These are phyloP conservation scores for Lanmaoa pseudosensibilis DNA, from an alignment of 768 basidiomycete species.

Conservation along the genomic window DNA sequence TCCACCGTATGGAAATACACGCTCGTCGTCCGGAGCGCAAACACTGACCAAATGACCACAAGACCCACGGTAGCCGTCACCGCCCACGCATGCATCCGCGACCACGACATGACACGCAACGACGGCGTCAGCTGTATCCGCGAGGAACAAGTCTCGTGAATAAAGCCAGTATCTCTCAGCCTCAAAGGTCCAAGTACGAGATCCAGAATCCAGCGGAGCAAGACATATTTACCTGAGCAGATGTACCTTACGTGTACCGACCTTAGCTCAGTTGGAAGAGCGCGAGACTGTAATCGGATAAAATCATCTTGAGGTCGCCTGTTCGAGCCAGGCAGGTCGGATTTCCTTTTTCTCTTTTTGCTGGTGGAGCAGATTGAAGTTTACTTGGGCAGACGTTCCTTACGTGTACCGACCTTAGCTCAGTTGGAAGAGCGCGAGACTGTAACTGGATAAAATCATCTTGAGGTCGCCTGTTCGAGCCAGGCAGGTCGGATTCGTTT, in stretches of 20 bases:
- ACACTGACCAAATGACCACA: constrained; percentile 64
- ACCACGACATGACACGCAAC: constrained; percentile 42
- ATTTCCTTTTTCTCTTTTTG: constrained; percentile 5
- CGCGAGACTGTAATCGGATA: constrained; percentile 45
- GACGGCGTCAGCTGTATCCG: constrained; percentile 69
- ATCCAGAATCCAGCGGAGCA: too few species aligned
- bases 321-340: constrained; percentile 45
- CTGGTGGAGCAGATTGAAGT: too few species aligned
- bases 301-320: constrained; percentile 44
- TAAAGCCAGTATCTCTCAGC: too few species aligned
- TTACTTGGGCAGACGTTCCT: too few species aligned
- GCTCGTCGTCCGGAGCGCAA: constrained; percentile 77
- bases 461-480: constrained; percentile 48
- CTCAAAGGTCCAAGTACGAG: too few species aligned
- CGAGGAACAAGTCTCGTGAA: constrained; percentile 78
- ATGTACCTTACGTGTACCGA: too few species aligned
- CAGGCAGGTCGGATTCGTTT: constrained; percentile 37
- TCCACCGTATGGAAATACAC: constrained; percentile 96
- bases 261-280: constrained; percentile 50
- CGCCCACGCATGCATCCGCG: constrained; percentile 47
- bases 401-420: constrained; percentile 28
- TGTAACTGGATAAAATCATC: constrained; percentile 36
- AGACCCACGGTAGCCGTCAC: constrained; percentile 47
- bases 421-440: constrained; percentile 55
- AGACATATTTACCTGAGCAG: too few species aligned